These are phyloP conservation scores for Trichosporon coremiiforme DNA, from an alignment of 1,284 basidiomycete species.

Conservation along the genomic window DNA sequence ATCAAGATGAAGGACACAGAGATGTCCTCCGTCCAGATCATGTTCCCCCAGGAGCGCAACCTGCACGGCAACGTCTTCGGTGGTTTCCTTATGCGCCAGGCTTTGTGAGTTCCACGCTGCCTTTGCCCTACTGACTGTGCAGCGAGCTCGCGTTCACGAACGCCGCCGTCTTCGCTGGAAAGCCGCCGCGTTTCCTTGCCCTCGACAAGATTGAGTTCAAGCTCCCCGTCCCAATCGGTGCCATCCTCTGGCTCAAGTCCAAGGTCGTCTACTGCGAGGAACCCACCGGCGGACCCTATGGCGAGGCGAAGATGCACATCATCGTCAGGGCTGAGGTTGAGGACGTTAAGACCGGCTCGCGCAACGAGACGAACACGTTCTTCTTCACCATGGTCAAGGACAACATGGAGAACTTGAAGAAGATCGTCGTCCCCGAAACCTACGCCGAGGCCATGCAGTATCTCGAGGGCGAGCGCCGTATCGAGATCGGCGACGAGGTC, in stretches of 20 bases:
- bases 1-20: conserved; percentile 53
- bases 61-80: conserved; percentile 81
- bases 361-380: conserved; percentile 58
- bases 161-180: conserved; percentile 69
- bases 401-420: conserved; percentile 55
- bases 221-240: conserved; percentile 78
- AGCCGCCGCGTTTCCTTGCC: conserved; percentile 70
- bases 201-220: conserved; percentile 77
- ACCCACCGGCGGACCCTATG: conserved; percentile 39
- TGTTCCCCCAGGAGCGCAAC: conserved; percentile 84
- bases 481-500: conserved; percentile 54
- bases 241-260: conserved; percentile 71
- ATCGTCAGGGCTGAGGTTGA: conserved; percentile 75
- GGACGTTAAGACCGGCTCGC: conserved; percentile 67
- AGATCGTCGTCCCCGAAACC: conserved; percentile 65
- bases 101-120: conserved; percentile 37
- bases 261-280: conserved; percentile 60
- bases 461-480: conserved; percentile 70
- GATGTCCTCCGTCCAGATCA: conserved; percentile 58
- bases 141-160: conserved; percentile 72
- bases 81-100: conserved; percentile 67
- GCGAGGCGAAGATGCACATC: conserved; percentile 63
- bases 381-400: conserved; percentile 55
- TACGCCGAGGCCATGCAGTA: conserved; percentile 75
- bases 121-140: conserved; percentile 9